A percentile compares a stretch with the other conserved stretches of the same genome.
Evolutionary conservation across 139 green algal species (phyloP).

Genomic region (Tetratostichococcus sp.): DNA sequence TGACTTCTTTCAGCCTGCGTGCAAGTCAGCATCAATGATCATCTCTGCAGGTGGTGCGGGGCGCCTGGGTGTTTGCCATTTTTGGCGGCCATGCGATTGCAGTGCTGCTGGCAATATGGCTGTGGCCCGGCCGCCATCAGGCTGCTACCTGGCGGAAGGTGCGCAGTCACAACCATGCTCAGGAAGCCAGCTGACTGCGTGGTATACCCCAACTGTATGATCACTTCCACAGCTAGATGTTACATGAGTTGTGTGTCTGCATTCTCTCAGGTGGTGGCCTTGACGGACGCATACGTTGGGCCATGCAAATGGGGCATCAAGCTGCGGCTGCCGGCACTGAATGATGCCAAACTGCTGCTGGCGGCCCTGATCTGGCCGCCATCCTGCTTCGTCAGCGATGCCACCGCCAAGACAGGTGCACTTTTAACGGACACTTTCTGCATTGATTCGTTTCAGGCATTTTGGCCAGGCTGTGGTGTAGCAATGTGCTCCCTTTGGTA

Average conservation of each 20-base stretch:
- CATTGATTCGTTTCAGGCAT: too few relatives aligned
- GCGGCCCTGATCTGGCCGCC: constrained; percentile 30
- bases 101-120: constrained; percentile 9
- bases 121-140: not conserved
- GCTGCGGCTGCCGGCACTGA: constrained; percentile 12
- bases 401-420: constrained; percentile 15
- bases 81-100: constrained; percentile 21
- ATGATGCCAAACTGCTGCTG: constrained; percentile 27
- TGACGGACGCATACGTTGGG: not conserved
- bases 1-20: too few relatives aligned
- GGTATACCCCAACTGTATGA: too few relatives aligned
- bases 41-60: not conserved
- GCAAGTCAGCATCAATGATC: too few relatives aligned
- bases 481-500: too few relatives aligned
- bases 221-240: too few relatives aligned
- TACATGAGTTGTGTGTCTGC: too few relatives aligned
- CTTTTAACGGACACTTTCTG: not conserved
- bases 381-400: constrained; percentile 28
- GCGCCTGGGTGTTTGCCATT: constrained; percentile 24
- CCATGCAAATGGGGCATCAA: not conserved
- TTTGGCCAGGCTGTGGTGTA: too few relatives aligned
- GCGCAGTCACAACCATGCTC: too few relatives aligned
- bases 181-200: too few relatives aligned
- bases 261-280: not conserved
- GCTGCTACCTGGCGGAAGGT: not conserved